Evolutionary conservation across 768 basidiomycete genomes (phyloP), one percentile per base, ranked within the genome.

Genomic region (Agrocybe praecox): DNA sequence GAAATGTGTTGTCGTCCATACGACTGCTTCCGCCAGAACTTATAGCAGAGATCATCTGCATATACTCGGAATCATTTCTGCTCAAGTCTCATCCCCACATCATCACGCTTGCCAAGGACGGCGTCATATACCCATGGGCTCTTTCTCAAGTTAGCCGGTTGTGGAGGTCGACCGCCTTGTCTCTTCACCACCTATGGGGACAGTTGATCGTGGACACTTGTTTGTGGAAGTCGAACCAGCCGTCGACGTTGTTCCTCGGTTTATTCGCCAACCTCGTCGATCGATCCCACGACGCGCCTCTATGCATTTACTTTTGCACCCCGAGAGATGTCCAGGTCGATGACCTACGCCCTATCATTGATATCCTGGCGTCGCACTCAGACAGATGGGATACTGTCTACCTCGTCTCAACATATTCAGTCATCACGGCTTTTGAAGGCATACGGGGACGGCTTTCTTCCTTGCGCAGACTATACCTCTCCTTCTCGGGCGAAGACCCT

Each of bases 181-280:
- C 59, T 17, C 46, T 56, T 2, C 59, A 53, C n/a, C 59, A 60
- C 55, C 46, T 60, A 6, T 60, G 59, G 59, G 55, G 46, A 6
- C 55, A 60, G 12, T 26, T 60, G 15, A 32, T 53, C 32, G 44
- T 60, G 24, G 59, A 60, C 32, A 56, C 52, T 15, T 56, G 59
- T 19, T 21, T 40, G 0, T 56, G 55, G 55, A 33, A 56, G n/a
- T 19, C 42, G 17, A 49, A 49, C 9, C 46, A 51, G 10, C 59
- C 55, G 2, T 55, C 59, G 8, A 60, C 48, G 24, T 49, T 46
- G 4, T 56, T 56, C 33, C 46, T 60, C 40, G 24, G 36, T 12
- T 21, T 49, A 1, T 56, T 56, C 55, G 46, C 29, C 3, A 60
- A 51, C 17, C 36, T 56, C 2, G 18, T 60, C 6, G 46, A 43